These are phyloP conservation scores for Millerozyma miso DNA, from an alignment of 805 yeast genomes.

Conservation along the genomic window DNA sequence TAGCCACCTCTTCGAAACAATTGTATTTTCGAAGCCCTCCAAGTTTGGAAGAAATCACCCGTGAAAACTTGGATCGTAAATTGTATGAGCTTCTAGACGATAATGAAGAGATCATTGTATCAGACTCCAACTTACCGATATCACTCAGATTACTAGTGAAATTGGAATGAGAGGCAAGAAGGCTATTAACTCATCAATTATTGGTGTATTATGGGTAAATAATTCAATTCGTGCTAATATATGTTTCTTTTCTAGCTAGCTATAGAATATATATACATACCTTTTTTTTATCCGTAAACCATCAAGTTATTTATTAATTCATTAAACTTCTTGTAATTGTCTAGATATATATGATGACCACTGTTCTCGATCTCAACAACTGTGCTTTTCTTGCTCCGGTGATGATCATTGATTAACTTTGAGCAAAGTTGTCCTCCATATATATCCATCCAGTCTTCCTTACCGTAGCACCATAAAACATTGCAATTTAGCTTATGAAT, in stretches of 20 bases:
- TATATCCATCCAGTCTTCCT: constrained; percentile 60
- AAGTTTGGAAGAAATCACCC: constrained; percentile 40
- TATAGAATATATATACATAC: constrained; percentile 1
- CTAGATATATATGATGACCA: constrained; percentile 80
- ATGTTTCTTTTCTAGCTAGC: too few relatives aligned
- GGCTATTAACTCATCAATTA: too few relatives aligned
- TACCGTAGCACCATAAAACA: constrained; percentile 83
- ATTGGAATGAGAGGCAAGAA: constrained; percentile 14
- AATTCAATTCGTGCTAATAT: too few relatives aligned
- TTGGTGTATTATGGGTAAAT: too few relatives aligned
- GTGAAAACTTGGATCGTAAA: constrained; percentile 35
- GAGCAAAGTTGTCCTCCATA: constrained; percentile 44
- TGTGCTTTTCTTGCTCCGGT: constrained; percentile 15
- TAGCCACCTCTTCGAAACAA: constrained; percentile 34
- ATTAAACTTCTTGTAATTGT: constrained; percentile 56
- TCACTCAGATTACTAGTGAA: constrained; percentile 24
- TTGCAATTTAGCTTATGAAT: constrained; percentile 54
- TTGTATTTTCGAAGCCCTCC: constrained; percentile 49
- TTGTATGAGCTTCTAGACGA: constrained; percentile 33
- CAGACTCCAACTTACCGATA: constrained; percentile 51
- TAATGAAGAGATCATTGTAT: constrained; percentile 49
- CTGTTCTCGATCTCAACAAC: constrained; percentile 47
- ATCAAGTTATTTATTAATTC: constrained; percentile 47
- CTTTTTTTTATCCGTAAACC: constrained; percentile 17
- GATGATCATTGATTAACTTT: constrained; percentile 22